phyloP scores from a whole-genome alignment of 2,329 filamentous ascomycete genomes.

The Laburnicola sp. region DNA sequence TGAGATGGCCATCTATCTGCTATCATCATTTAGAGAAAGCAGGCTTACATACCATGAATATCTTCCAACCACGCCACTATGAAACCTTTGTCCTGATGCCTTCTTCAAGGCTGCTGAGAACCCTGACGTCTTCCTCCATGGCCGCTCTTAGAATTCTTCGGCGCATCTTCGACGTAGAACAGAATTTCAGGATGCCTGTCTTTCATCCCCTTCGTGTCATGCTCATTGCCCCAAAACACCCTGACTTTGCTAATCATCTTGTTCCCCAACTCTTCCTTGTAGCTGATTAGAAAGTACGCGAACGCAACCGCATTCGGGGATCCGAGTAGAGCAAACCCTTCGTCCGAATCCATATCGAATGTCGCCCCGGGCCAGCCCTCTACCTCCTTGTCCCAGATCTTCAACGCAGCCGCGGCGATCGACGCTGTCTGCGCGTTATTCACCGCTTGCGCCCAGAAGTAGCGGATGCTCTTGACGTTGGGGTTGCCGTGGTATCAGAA shows the following conservation, averaged over 20 bases:
- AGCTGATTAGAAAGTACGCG: conserved; percentile 27
- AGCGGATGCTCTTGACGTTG: conserved; percentile 16
- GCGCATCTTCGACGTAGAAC: conserved; percentile 3
- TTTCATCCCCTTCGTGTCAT: neutral
- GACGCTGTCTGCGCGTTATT: conserved; percentile 22
- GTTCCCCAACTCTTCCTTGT: conserved; percentile 21
- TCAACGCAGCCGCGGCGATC: conserved; percentile 20
- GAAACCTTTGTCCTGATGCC: no score
- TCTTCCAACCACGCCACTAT: no score
- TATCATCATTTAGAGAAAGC: no score
- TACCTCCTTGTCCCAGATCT: conserved; percentile 6
- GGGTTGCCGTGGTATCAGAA: conserved; percentile 21
- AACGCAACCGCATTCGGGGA: conserved; percentile 25
- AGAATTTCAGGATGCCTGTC: neutral
- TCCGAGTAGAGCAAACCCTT: conserved; percentile 25
- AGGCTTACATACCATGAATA: no score
- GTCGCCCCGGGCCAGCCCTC: conserved; percentile 21
- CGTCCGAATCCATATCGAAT: conserved; percentile 18
- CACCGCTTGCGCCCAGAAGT: conserved; percentile 25
- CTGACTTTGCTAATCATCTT: conserved; percentile 23
- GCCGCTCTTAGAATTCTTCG: neutral
- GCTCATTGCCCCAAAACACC: conserved; percentile 9
- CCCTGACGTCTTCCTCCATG: neutral
- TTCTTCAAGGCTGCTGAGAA: neutral
- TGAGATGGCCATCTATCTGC: no score